These are phyloP conservation scores for Chamaenerion angustifolium DNA, from an alignment of 345 rosid species.

Conservation along the genomic window DNA sequence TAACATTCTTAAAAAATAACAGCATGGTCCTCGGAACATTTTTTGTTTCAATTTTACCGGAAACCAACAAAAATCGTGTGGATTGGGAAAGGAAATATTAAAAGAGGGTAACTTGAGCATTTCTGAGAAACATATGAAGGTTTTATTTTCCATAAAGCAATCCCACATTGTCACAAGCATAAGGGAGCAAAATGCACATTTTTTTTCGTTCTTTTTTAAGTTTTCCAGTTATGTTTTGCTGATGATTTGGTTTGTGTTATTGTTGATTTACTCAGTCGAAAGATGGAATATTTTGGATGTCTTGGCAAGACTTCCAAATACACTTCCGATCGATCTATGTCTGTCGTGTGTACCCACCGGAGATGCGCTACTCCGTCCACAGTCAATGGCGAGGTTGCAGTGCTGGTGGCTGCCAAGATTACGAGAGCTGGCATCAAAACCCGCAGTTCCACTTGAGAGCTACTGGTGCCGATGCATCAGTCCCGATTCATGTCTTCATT, in stretches of 20 bases:
- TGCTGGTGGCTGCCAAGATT: slow-evolving; percentile 99
- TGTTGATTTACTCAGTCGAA: slow-evolving; percentile 56
- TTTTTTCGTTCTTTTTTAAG: not conserved
- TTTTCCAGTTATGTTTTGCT: not conserved
- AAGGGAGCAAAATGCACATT: not conserved
- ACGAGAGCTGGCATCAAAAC: slow-evolving; percentile 96
- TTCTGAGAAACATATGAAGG: too few species aligned
- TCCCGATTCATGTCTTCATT: slow-evolving; percentile 83
- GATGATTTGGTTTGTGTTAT: not conserved
- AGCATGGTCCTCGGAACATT: too few species aligned
- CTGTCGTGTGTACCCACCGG: slow-evolving; percentile 91
- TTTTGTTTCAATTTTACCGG: too few species aligned
- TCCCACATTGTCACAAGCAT: too few species aligned
- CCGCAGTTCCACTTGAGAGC: slow-evolving; percentile 94
- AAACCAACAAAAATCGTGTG: too few species aligned
- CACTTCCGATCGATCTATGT: slow-evolving; percentile 98
- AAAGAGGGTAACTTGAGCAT: too few species aligned
- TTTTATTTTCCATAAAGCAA: too few species aligned
- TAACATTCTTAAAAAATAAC: too few species aligned
- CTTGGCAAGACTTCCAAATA: slow-evolving; percentile 99
- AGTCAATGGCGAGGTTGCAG: slow-evolving; percentile 95
- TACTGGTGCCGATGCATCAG: slow-evolving; percentile 76
- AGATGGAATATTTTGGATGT: slow-evolving; percentile 99
- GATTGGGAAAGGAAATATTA: too few species aligned
- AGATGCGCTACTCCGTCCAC: slow-evolving; percentile 94